phyloP scores from a whole-genome alignment of 225 moss, liverwort and hornwort genomes.

The Pleurozium schreberi region DNA sequence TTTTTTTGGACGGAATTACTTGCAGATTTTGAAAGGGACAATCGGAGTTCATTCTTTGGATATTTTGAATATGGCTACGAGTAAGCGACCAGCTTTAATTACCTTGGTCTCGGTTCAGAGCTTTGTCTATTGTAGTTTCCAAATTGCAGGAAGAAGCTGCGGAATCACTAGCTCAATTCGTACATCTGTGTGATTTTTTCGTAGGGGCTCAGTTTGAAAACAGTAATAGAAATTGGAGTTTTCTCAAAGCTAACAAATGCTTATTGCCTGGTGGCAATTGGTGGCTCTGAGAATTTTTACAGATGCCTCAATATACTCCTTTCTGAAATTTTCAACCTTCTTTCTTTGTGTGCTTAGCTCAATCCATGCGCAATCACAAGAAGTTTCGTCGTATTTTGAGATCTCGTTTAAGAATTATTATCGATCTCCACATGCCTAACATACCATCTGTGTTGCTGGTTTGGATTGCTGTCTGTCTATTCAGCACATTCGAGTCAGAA shows the following conservation, averaged over 20 bases:
- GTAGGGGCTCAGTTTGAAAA: slow-evolving; percentile 78
- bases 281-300: slow-evolving; percentile 76
- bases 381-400: not conserved
- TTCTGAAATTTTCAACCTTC: not conserved
- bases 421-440: not conserved
- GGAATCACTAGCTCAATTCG: not conserved
- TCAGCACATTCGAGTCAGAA: slow-evolving; percentile 81
- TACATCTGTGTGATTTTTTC: not conserved
- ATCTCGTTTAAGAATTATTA: not conserved
- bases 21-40: not conserved
- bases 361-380: not conserved
- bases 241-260: slow-evolving; percentile 75
- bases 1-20: not conserved
- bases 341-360: not conserved
- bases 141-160: not conserved
- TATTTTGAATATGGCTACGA: not conserved
- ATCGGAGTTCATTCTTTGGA: too few species aligned
- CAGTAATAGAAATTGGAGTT: slow-evolving; percentile 76
- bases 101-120: not conserved
- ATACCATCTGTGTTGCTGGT: not conserved
- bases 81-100: not conserved
- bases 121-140: not conserved
- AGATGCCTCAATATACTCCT: not conserved
- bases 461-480: not conserved
- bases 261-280: slow-evolving; percentile 68